Evolutionary conservation across 495 filamentous ascomycete genomes (phyloP).

Genomic region (Trichoderma erinaceum): DNA sequence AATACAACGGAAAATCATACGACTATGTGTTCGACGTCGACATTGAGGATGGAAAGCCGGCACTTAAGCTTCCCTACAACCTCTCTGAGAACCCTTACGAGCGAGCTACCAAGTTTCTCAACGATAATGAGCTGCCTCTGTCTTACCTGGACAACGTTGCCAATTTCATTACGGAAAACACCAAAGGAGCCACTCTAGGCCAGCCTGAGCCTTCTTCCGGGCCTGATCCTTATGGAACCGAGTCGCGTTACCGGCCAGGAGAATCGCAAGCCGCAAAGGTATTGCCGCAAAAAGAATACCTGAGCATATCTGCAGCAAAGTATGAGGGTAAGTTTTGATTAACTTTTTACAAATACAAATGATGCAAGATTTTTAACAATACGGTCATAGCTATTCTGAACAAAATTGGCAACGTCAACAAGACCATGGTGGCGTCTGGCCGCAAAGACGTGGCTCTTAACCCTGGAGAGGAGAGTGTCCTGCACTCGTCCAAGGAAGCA

Average conservation of each 20-base stretch:
- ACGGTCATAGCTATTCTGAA: slow-evolving; percentile 56
- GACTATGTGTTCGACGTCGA: slow-evolving; percentile 99
- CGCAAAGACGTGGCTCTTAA: slow-evolving; percentile 69
- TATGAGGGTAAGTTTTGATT: slow-evolving; percentile 30
- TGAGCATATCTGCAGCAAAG: slow-evolving; percentile 54
- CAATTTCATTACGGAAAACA: slow-evolving; percentile 87
- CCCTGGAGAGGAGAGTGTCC: slow-evolving; percentile 55
- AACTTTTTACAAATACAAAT: neutral
- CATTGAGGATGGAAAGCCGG: slow-evolving; percentile 90
- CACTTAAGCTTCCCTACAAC: slow-evolving; percentile 91
- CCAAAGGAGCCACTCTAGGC: slow-evolving; percentile 76
- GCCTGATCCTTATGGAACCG: slow-evolving; percentile 68
- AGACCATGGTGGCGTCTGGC: slow-evolving; percentile 56
- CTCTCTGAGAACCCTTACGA: slow-evolving; percentile 88
- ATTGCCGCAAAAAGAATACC: slow-evolving; percentile 77
- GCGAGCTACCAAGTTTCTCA: slow-evolving; percentile 83
- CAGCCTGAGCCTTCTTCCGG: slow-evolving; percentile 33
- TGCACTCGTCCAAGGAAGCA: slow-evolving; percentile 49
- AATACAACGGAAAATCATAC: slow-evolving; percentile 81
- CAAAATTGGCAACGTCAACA: slow-evolving; percentile 68
- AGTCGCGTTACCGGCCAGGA: slow-evolving; percentile 71
- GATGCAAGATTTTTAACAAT: neutral
- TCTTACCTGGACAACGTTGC: slow-evolving; percentile 89
- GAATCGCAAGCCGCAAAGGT: slow-evolving; percentile 45
- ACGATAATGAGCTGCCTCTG: slow-evolving; percentile 84